These are phyloP conservation scores for Rosa chinensis DNA, from an alignment of 306 rosid species.

Conservation along the genomic window DNA sequence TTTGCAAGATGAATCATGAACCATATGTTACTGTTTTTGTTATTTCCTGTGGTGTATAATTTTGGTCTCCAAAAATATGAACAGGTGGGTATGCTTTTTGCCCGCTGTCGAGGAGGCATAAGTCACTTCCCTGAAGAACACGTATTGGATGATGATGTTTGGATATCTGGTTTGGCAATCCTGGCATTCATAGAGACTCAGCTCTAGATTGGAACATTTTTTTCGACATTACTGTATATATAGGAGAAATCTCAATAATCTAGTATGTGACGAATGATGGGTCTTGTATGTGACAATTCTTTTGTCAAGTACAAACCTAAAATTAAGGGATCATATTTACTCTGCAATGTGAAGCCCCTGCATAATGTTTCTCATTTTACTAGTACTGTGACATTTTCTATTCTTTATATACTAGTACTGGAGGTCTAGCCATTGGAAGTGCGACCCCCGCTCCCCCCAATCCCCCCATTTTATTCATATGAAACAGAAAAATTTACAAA, in stretches of 20 bases:
- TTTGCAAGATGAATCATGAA: background rate
- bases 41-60: background rate
- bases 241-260: conserved; percentile 9
- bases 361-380: background rate
- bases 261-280: background rate
- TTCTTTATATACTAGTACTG: too few species aligned
- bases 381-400: too few species aligned
- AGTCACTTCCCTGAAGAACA: conserved; percentile 93
- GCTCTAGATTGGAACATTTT: conserved; percentile 7
- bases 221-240: background rate
- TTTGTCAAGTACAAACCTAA: too few species aligned
- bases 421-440: background rate
- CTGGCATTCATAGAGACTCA: conserved; percentile 63
- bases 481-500: background rate
- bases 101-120: conserved; percentile 85
- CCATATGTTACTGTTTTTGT: background rate
- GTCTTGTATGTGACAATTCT: too few species aligned
- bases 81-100: conserved; percentile 91
- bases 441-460: background rate
- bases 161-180: conserved; percentile 79
- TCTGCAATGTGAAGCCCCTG: background rate
- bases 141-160: conserved; percentile 75
- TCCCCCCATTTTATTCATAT: background rate
- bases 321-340: too few species aligned
- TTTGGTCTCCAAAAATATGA: conserved; percentile 26